These are phyloP conservation scores for Yarrowia bubula DNA, from an alignment of 805 yeast species.

Conservation along the genomic window DNA sequence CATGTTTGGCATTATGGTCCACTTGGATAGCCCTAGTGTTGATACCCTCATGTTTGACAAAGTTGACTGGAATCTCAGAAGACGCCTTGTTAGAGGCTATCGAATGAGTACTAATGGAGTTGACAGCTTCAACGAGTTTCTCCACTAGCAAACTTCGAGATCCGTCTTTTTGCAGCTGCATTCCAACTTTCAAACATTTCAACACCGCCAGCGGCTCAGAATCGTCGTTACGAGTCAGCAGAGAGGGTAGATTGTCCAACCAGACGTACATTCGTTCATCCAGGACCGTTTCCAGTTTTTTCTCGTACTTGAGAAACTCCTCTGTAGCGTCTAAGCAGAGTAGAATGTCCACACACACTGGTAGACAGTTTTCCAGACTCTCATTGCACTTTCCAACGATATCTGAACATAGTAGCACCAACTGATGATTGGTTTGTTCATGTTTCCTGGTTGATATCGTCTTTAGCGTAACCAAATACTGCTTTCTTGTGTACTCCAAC, in stretches of 20 bases:
- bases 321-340: slow-evolving; percentile 2
- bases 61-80: neutral
- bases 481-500: slow-evolving; percentile 54
- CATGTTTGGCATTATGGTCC: slow-evolving; percentile 15
- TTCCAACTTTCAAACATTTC: slow-evolving; percentile 28
- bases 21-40: neutral
- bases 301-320: slow-evolving; percentile 17
- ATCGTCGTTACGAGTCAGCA: slow-evolving; percentile 35
- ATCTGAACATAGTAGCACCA: slow-evolving; percentile 22
- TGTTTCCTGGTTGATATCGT: slow-evolving; percentile 14
- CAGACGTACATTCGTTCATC: slow-evolving; percentile 34
- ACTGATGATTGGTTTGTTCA: slow-evolving; percentile 24
- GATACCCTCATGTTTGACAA: slow-evolving; percentile 14
- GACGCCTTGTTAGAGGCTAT: neutral
- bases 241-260: slow-evolving; percentile 36
- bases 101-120: neutral
- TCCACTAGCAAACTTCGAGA: slow-evolving; percentile 5
- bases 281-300: slow-evolving; percentile 26
- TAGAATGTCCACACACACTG: neutral
- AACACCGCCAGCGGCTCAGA: slow-evolving; percentile 28
- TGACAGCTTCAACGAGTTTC: slow-evolving; percentile 1
- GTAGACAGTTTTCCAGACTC: neutral
- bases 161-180: slow-evolving; percentile 5
- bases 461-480: slow-evolving; percentile 48
- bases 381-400: slow-evolving; percentile 14